Evolutionary conservation across 345 rosid species (phyloP), one percentile per base, ranked within the genome.

Genomic region (Schrenkiella parvula): DNA sequence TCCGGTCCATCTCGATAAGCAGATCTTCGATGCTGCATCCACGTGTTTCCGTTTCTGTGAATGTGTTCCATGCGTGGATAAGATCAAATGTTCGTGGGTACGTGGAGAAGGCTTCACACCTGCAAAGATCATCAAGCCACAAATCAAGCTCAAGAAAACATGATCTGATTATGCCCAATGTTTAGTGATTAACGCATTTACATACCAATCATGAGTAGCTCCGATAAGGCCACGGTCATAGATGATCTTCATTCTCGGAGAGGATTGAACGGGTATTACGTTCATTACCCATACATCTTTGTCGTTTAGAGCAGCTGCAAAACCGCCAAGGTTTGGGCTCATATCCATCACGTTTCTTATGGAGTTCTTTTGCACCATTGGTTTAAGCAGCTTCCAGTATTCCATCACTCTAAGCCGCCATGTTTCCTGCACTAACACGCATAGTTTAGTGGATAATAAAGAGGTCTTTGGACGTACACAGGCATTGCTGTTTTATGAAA

Each of bases 311-410:
- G 93, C 91, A 77, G 93, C 95, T 66, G 87, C 97, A 64, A 95
- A 95, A 29, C 99, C 95, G 4, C 99, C 99, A 4, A 95, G 88
- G 75, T 87, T 82, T 58, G 99, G 84, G 76, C 87, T 95, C 99
- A 95, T 95, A 74, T 95, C 99, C 99, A 95, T 91, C 72, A 95
- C 88, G 76, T 95, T 95, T 85, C 97, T 82, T 66, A 95, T 80
- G 59, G 86, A 82, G 64, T 81, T 91, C 79, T 69, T 88, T 72
- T 82, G 86, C n/a, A 87, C 78, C 81, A 91, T 80, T 67, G 89
- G 78, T 84, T 86, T 95, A 86, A 91, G 82, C 80, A 89, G 90
- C 74, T 89, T 89, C 96, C 90, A 95, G 80, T 95, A 95, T 74
- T 89, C 97, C 12, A 44, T 72, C 75, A 88, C 92, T 80, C 98